Evolutionary conservation across 2,329 filamentous ascomycete species (phyloP).

Genomic region (Aureobasidium sp.): DNA sequence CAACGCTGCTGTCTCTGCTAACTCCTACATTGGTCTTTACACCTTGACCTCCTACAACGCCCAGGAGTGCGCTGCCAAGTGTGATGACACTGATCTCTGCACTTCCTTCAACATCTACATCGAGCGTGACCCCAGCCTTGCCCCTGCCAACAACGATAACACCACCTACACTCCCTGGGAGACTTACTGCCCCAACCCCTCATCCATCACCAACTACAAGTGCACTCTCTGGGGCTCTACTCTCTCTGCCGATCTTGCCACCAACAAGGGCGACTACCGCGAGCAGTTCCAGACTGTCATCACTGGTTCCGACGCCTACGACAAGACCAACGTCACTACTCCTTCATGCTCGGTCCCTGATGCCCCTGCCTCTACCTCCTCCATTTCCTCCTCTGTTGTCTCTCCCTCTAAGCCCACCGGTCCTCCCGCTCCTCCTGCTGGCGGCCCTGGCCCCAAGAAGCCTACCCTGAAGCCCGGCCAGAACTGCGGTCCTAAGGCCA

Average conservation of each 20-base stretch:
- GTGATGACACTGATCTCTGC: conserved; percentile 28
- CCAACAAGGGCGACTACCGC: conserved; percentile 24
- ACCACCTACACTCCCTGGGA: conserved; percentile 23
- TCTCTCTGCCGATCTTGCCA: conserved; percentile 26
- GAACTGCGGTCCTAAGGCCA: conserved; percentile 20
- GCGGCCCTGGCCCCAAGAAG: background rate
- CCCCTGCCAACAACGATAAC: conserved; percentile 25
- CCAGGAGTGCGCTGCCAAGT: conserved; percentile 26
- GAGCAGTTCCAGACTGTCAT: conserved; percentile 27
- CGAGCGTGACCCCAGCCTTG: conserved; percentile 30
- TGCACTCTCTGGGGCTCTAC: conserved; percentile 34
- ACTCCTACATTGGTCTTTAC: conserved; percentile 29
- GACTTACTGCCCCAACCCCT: conserved; percentile 30
- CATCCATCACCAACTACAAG: conserved; percentile 34
- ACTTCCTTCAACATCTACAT: conserved; percentile 32
- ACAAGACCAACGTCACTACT: conserved; percentile 23
- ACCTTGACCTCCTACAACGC: conserved; percentile 28
- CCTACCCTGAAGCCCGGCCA: conserved; percentile 20
- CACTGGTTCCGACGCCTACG: conserved; percentile 25
- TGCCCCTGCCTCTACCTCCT: background rate
- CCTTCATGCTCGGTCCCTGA: conserved; percentile 7
- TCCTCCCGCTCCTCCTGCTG: background rate
- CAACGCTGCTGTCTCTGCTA: conserved; percentile 24
- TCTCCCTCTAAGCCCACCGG: background rate
- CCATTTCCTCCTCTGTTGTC: background rate